These are phyloP conservation scores for Cyclotella sp. DNA, from an alignment of 108 stramenopile species.

Conservation along the genomic window DNA sequence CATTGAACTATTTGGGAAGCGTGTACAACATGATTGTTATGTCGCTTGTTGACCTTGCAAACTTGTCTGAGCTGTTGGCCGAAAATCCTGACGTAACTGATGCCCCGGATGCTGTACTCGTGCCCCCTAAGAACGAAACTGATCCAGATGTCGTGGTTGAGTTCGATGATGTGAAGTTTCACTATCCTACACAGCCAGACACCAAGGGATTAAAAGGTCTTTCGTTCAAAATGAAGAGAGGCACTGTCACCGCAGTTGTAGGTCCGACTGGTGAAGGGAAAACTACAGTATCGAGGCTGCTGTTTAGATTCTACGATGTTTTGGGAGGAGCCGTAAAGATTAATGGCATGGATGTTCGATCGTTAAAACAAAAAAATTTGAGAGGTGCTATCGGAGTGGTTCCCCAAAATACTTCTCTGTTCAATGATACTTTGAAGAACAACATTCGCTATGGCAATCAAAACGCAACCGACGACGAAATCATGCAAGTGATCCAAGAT, in stretches of 20 bases:
- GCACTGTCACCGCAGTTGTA: slow-evolving; percentile 95
- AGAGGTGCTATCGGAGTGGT: slow-evolving; percentile 92
- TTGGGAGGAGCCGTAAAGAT: slow-evolving; percentile 89
- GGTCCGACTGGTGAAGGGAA: slow-evolving; percentile 95
- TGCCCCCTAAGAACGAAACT: slow-evolving; percentile 54
- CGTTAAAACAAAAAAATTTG: slow-evolving; percentile 81
- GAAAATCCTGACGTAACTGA: slow-evolving; percentile 92
- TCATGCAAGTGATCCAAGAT: slow-evolving; percentile 73
- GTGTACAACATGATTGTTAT: slow-evolving; percentile 92
- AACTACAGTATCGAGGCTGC: slow-evolving; percentile 89
- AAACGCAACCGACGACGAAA: slow-evolving; percentile 76
- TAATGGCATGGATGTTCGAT: slow-evolving; percentile 91
- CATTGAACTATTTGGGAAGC: slow-evolving; percentile 94
- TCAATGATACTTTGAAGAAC: slow-evolving; percentile 93
- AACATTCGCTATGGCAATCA: slow-evolving; percentile 88
- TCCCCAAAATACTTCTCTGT: slow-evolving; percentile 91
- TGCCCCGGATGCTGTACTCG: slow-evolving; percentile 73
- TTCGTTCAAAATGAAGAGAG: slow-evolving; percentile 91
- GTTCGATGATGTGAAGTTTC: slow-evolving; percentile 93
- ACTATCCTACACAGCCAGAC: slow-evolving; percentile 89
- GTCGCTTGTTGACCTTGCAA: slow-evolving; percentile 92
- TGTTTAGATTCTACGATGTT: slow-evolving; percentile 95
- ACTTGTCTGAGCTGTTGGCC: slow-evolving; percentile 89
- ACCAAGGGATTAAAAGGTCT: slow-evolving; percentile 87
- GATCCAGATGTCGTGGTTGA: slow-evolving; percentile 89